Percentiles rank a stretch among this genome's conserved stretches.
Conservation (phyloP, 116 monocot genomes). For the Iris pallida region DNA sequence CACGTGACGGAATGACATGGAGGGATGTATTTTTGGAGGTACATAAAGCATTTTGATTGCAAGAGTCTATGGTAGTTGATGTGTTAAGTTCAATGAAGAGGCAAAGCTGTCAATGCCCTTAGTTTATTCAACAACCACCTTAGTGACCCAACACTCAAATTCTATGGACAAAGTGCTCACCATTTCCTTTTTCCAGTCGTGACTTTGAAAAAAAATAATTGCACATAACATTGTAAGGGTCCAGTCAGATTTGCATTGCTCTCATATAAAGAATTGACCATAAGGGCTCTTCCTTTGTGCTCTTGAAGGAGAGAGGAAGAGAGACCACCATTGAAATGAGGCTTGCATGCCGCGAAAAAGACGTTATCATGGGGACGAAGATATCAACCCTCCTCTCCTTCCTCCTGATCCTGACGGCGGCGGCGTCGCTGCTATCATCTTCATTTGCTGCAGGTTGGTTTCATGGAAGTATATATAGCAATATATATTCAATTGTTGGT, state of each 20-base stretch:
- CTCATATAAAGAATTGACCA: constrained; percentile 10
- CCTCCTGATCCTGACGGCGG: too few relatives aligned
- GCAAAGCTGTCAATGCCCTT: not conserved
- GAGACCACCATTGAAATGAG: not conserved
- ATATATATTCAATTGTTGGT: too few relatives aligned
- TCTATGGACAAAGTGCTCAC: constrained; percentile 18
- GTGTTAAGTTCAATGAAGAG: not conserved
- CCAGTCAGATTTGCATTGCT: constrained; percentile 14
- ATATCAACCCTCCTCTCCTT: constrained; percentile 9
- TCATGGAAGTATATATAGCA: not conserved
- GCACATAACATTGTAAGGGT: not conserved
- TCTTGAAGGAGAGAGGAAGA: not conserved
- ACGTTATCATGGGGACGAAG: constrained; percentile 2
- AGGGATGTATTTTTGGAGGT: too few relatives aligned
- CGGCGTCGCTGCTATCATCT: constrained; percentile 4
- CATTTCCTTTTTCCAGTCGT: not conserved
- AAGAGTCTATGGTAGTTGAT: too few relatives aligned
- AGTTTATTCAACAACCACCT: not conserved
- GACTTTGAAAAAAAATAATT: not conserved
- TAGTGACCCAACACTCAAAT: not conserved
- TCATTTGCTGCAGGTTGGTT: constrained; percentile 10
- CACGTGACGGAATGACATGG: too few relatives aligned
- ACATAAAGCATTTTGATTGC: too few relatives aligned
- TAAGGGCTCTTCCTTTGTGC: not conserved
- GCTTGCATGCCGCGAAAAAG: not conserved